Evolutionary conservation across 2,329 filamentous ascomycete genomes (phyloP), one percentile per base, ranked within the genome.

Genomic region (Orbilia ellipsospora): DNA sequence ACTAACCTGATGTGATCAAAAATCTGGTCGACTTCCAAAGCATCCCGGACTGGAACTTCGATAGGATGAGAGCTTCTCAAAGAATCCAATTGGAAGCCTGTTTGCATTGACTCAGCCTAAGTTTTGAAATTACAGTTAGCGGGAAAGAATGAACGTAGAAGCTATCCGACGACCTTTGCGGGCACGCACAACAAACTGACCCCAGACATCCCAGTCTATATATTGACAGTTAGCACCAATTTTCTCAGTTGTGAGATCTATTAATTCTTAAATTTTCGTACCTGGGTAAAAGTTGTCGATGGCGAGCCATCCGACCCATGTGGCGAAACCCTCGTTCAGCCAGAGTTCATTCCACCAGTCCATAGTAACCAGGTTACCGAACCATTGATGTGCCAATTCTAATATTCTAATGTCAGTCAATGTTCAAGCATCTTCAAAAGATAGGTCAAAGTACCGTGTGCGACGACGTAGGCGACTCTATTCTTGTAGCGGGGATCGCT

Each of bases 1-100:
- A 96, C 86, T 82, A 98, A 99, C 83, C 92, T 96, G 83, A 99
- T 98, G 82, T 90, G 88, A 82, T 99, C 95, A 81, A 99, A 99
- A 78, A 98, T 96, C 83, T 99, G 95, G 82, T 98, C 96, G 78
- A 98, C 93, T 79, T 98, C 95, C 10, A 98, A 88, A 31, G 94
- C 95, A 82, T 97, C 94, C 79, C 90, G 90, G 31, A 99, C 95
- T 0, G 93, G 92, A 5, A 99, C 95, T 82, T 99, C 94, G 79
- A 99, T 97, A 7, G 95, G 92, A 82, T 99, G 95, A 59, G 93
- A 97, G 50, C 93, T 92, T 55, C 95, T 91, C 78, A 99, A 88
- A 54, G 92, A 90, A 81, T 99, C 95, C 31, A 99, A 88, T 78
- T 90, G 88, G 83, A 97, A 96, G 69, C 94, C 94, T 85, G 89